Percentiles rank a stretch among this genome's conserved stretches.
phyloP scores from a whole-genome alignment of 140 eudicot genomes.

The Bidens hawaiensis region DNA sequence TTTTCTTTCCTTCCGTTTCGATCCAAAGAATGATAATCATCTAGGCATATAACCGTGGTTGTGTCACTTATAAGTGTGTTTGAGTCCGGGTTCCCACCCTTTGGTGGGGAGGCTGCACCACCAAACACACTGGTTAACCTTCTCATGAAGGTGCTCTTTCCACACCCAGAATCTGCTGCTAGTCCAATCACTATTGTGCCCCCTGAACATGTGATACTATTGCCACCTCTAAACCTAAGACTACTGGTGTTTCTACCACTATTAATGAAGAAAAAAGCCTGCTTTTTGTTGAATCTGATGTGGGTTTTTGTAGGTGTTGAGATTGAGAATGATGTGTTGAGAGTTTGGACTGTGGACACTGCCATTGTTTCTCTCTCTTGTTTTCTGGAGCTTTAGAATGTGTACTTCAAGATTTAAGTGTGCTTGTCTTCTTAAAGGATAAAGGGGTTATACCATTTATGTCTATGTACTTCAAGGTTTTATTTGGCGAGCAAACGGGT shows the following conservation, averaged over 20 bases:
- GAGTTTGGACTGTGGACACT: conserved; percentile 47
- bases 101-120: conserved; percentile 93
- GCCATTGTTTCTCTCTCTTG: conserved; percentile 45
- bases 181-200: conserved; percentile 80
- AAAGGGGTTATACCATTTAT: too few species aligned
- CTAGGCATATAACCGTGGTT: conserved; percentile 85
- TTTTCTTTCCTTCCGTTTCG: conserved; percentile 85
- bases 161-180: conserved; percentile 97
- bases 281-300: conserved; percentile 61
- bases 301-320: too few species aligned
- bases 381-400: conserved; percentile 15
- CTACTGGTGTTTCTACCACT: conserved; percentile 5
- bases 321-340: too few species aligned
- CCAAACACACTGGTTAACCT: conserved; percentile 91
- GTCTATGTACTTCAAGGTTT: too few species aligned
- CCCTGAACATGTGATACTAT: conserved; percentile 55
- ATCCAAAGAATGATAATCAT: conserved; percentile 89
- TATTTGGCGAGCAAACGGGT: too few species aligned
- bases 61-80: conserved; percentile 89
- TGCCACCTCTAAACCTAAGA: conserved; percentile 5
- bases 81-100: conserved; percentile 93
- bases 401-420: too few species aligned
- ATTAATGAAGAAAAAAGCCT: conserved; percentile 34
- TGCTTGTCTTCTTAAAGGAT: too few species aligned
- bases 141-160: conserved; percentile 93